Percentiles rank a stretch among this genome's conserved stretches.
phyloP scores from a whole-genome alignment of 2,329 filamentous ascomycete genomes.

The Sporothrix brasiliensis region DNA sequence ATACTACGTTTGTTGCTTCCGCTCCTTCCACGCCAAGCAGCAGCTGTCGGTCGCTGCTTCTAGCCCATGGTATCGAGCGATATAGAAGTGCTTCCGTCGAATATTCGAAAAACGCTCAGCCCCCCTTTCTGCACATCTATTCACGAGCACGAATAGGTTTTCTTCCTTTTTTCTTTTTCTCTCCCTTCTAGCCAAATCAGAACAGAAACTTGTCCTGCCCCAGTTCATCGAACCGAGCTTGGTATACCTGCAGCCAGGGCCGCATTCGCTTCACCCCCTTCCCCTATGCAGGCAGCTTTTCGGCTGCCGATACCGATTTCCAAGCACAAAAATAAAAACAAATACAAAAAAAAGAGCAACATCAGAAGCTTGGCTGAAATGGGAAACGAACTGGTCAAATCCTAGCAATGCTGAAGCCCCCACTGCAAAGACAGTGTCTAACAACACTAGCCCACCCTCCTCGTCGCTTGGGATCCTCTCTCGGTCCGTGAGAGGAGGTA shows the following conservation, averaged over 20 bases:
- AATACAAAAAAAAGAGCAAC: not conserved
- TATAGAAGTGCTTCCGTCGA: constrained; percentile 17
- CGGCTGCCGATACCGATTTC: not conserved
- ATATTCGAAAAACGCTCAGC: not conserved
- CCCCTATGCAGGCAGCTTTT: not conserved
- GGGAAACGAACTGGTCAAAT: constrained; percentile 2
- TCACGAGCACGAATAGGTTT: not conserved
- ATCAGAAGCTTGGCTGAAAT: constrained; percentile 8
- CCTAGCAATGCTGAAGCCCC: constrained; percentile 20
- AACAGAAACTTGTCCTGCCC: not conserved
- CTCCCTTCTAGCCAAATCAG: not conserved
- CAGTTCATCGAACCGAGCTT: not conserved
- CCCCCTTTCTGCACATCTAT: not conserved
- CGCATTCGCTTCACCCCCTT: not conserved
- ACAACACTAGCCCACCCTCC: not conserved
- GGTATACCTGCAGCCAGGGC: not conserved
- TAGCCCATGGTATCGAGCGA: constrained; percentile 4
- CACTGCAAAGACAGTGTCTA: constrained; percentile 8
- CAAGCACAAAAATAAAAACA: not conserved
- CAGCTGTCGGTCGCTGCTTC: constrained; percentile 17
- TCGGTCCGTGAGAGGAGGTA: not conserved
- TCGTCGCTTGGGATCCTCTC: not conserved
- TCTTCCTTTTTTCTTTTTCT: not conserved
- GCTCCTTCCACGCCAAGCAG: constrained; percentile 19
- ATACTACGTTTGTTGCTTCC: not conserved